These are phyloP conservation scores for Gastrolobium villosum DNA, from an alignment of 306 rosid species.

Conservation along the genomic window DNA sequence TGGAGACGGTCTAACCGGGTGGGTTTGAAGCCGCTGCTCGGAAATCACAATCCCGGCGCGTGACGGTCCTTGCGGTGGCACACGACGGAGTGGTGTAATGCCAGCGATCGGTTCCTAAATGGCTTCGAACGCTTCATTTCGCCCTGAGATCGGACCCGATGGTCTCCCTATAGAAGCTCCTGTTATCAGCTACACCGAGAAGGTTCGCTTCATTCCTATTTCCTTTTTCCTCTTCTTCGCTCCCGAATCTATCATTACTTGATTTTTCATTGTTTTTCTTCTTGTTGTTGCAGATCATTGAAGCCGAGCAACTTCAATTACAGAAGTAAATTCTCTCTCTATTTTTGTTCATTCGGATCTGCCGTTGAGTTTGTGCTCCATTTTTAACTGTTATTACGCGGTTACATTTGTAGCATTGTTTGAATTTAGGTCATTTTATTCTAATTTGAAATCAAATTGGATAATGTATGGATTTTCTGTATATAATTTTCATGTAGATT, in stretches of 20 bases:
- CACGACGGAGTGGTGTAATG: constrained; percentile 8
- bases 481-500: constrained; percentile 19
- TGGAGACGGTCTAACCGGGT: constrained; percentile 44
- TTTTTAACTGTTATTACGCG: constrained; percentile 1
- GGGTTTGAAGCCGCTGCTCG: neutral
- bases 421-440: constrained; percentile 27
- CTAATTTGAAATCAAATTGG: neutral
- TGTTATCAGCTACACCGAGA: constrained; percentile 88
- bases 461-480: neutral
- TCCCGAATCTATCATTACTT: neutral
- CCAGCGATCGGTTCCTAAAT: constrained; percentile 50
- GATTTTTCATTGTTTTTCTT: constrained; percentile 22
- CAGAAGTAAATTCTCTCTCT: constrained; percentile 65
- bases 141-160: constrained; percentile 91
- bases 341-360: constrained; percentile 43
- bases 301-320: constrained; percentile 82
- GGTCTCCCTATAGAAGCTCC: constrained; percentile 85
- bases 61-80: constrained; percentile 32
- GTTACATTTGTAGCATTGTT: constrained; percentile 22
- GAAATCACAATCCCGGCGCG: constrained; percentile 5
- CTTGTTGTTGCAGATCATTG: constrained; percentile 68
- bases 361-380: constrained; percentile 16
- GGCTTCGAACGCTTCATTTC: constrained; percentile 72
- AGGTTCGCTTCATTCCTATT: constrained; percentile 53
- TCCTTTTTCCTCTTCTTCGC: neutral